Base-by-base conservation (phyloP, 345 rosid genomes). In the Mercurialis annua region DNA sequence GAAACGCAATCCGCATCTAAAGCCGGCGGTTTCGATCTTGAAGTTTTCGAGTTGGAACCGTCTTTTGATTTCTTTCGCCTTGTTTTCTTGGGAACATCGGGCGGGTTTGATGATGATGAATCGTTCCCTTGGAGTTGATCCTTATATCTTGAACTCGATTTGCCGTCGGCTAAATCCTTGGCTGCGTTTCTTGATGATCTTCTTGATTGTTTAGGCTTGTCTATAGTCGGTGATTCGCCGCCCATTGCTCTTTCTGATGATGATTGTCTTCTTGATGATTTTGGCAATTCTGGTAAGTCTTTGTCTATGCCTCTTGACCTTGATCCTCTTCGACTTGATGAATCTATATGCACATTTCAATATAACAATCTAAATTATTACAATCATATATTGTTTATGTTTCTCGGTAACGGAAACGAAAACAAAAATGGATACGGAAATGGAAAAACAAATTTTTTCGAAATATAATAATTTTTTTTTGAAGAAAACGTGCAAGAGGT, bases 1-100 rank as follows among this genome's bases (percentile, higher is more conserved):
- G 83, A 80, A 52, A 56, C 75, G 10, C 21, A 34, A 56, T 83
- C 86, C 0, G 69, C 40, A 29, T 71, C 76, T 23, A 30, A 55
- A 49, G 61, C 69, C 10, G 64, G 71, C 1, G 62, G 72, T 71
- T 76, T 78, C 2, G 81, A 77, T 73, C 76, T 81, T 5, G 78
- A 55, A 1, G 80, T 48, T 55, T 65, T 72, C 6, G 76, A 68
- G 20, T n/a, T 9, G 70, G 70, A 78, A 9, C 34, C 34, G 0
- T 63, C 84, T 49, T 77, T 86, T 2, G 85, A 68, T 62, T 81
- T 84, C 80, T 77, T 86, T 33, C 72, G 61, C 62, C 81, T 66
- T 15, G 71, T 33, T 50, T 76, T 74, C 55, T 77, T 82, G 1
- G 84, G 78, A 48, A 67, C 20, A 23, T 68, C 72, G 10, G 81